These are phyloP conservation scores for Kuraishia cidri DNA, from an alignment of 805 yeast species.

Conservation along the genomic window DNA sequence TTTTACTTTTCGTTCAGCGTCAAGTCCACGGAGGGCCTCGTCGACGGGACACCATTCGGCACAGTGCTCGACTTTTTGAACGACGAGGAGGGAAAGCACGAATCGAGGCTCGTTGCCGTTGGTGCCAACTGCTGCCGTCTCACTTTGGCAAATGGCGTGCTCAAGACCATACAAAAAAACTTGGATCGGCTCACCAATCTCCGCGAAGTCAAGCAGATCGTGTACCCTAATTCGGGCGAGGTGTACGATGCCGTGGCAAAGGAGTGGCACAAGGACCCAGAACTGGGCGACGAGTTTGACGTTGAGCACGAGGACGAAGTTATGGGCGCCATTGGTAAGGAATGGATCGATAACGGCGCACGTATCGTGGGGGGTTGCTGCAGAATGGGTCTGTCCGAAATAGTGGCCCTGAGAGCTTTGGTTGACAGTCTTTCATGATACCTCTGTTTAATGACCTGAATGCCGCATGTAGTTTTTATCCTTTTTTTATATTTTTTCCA, in stretches of 20 bases:
- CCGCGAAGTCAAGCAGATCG: constrained; percentile 29
- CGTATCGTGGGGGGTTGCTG: constrained; percentile 72
- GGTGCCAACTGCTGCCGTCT: constrained; percentile 68
- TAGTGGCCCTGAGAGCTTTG: too few species aligned
- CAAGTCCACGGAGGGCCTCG: constrained; percentile 23
- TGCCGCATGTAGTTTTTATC: too few species aligned
- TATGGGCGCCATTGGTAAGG: constrained; percentile 28
- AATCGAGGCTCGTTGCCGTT: constrained; percentile 30
- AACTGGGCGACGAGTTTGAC: constrained; percentile 12
- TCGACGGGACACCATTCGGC: constrained; percentile 39
- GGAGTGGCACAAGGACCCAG: constrained; percentile 23
- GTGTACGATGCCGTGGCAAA: constrained; percentile 40
- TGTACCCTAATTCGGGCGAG: constrained; percentile 77
- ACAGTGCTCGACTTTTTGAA: constrained; percentile 18
- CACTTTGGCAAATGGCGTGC: constrained; percentile 26
- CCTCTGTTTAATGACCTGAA: too few species aligned
- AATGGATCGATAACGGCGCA: constrained; percentile 31
- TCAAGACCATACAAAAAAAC: constrained; percentile 16
- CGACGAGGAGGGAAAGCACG: constrained; percentile 11
- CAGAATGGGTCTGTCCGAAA: constrained; percentile 64
- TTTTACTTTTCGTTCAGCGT: constrained; percentile 29
- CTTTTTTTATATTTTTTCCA: too few species aligned
- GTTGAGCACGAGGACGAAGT: constrained; percentile 11
- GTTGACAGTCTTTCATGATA: too few species aligned
- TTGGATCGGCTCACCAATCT: constrained; percentile 7